Conservation (phyloP, 352 stramenopile genomes). For the Phytophthora sansomeana region DNA sequence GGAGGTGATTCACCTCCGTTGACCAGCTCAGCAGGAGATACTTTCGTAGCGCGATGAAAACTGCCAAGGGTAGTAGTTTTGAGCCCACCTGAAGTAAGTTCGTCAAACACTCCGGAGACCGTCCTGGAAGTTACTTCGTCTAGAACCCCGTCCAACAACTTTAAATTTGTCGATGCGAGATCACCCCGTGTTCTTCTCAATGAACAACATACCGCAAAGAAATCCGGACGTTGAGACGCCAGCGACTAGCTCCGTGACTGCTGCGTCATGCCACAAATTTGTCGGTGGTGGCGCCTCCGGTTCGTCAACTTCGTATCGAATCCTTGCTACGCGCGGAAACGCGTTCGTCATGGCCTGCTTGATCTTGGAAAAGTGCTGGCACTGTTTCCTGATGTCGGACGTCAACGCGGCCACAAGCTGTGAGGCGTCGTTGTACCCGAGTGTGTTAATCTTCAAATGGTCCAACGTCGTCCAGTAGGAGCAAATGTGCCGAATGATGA, state of each 20-base stretch:
- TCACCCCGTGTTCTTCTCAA: constrained; percentile 47
- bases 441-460: constrained; percentile 54
- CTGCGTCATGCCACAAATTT: constrained; percentile 52
- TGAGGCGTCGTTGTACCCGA: constrained; percentile 52
- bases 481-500: constrained; percentile 69
- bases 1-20: no score
- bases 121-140: not conserved
- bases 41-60: no score
- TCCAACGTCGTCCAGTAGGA: constrained; percentile 51
- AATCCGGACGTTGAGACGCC: constrained; percentile 53
- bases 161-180: constrained; percentile 1
- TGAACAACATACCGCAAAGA: constrained; percentile 62
- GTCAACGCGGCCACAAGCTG: constrained; percentile 55
- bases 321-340: constrained; percentile 46
- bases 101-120: not conserved
- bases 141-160: not conserved
- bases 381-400: constrained; percentile 64
- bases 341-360: constrained; percentile 57
- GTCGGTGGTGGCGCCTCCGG: constrained; percentile 28
- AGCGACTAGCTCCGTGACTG: constrained; percentile 57
- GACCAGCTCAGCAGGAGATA: no score
- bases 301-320: constrained; percentile 53
- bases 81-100: not conserved
- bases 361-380: constrained; percentile 60
- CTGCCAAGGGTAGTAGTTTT: no score